These are phyloP conservation scores for Chytriomyces sp. DNA, from an alignment of 192 early-diverging fungal species.

Conservation along the genomic window DNA sequence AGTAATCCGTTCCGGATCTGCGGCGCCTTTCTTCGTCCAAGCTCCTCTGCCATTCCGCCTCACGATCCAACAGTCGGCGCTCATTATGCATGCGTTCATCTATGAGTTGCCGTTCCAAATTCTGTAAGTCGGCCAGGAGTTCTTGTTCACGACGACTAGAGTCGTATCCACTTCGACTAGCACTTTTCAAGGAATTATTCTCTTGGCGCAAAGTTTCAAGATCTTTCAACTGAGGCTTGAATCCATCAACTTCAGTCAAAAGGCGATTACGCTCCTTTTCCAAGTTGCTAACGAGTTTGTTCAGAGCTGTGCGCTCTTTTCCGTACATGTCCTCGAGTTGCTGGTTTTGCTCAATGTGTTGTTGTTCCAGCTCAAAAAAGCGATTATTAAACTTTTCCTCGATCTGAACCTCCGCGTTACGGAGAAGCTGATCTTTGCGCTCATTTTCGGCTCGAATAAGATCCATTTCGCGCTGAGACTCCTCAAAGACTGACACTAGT, in stretches of 20 bases:
- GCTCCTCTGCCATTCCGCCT: conserved; percentile 28
- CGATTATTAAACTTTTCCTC: conserved; percentile 37
- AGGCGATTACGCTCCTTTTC: conserved; percentile 45
- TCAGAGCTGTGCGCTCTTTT: conserved; percentile 37
- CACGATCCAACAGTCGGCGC: conserved; percentile 22
- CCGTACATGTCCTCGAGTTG: conserved; percentile 45
- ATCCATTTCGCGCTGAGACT: conserved; percentile 27
- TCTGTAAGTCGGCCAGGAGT: conserved; percentile 21
- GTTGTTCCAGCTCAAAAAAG: conserved; percentile 42
- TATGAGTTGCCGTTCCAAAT: conserved; percentile 13
- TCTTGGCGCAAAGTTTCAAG: conserved; percentile 9
- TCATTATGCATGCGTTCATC: conserved; percentile 23
- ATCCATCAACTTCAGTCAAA: conserved; percentile 20
- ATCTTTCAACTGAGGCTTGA: conserved; percentile 27
- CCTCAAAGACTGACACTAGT: conserved; percentile 37
- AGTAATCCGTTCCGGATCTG: background rate
- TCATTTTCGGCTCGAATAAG: conserved; percentile 15
- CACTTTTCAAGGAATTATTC: background rate
- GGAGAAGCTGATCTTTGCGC: conserved; percentile 12
- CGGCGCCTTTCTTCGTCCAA: conserved; percentile 18
- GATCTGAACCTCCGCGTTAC: background rate
- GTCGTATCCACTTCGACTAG: background rate
- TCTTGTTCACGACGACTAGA: conserved; percentile 18
- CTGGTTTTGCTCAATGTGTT: conserved; percentile 39
- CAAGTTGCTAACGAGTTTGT: conserved; percentile 36